Conservation (phyloP, 345 rosid genomes). For the Conringia planisiliqua region DNA sequence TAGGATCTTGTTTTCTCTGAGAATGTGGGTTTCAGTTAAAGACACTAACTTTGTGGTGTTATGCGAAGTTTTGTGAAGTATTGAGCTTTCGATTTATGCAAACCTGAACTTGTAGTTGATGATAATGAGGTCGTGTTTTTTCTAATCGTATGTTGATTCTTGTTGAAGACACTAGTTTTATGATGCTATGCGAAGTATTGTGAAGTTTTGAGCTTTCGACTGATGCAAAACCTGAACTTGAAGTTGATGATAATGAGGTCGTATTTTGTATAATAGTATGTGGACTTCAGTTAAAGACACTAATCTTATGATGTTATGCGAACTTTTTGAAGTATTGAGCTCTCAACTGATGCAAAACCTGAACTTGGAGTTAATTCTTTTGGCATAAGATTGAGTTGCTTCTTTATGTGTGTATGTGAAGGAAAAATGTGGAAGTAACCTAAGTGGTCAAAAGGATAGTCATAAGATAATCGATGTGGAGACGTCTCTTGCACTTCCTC, state of each 20-base stretch:
- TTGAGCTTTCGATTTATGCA: neutral
- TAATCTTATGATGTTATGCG: neutral
- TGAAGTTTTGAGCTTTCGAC: neutral
- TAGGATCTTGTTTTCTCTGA: neutral
- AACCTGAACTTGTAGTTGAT: neutral
- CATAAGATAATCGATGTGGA: constrained; percentile 43
- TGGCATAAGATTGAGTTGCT: constrained; percentile 36
- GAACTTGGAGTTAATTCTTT: neutral
- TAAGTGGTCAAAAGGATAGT: constrained; percentile 34
- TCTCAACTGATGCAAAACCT: neutral
- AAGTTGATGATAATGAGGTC: no score
- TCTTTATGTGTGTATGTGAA: constrained; percentile 46
- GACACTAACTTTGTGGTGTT: neutral
- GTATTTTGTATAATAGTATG: neutral
- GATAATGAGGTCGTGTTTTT: neutral
- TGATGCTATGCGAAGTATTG: no score
- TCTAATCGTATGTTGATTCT: neutral
- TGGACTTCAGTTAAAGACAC: neutral
- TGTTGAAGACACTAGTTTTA: neutral
- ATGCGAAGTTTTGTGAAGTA: neutral
- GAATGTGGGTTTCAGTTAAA: neutral
- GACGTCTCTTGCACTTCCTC: constrained; percentile 41
- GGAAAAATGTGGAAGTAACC: constrained; percentile 41
- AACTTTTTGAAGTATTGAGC: neutral
- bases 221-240: neutral